Conservation (phyloP, 352 stramenopile species). For the Pythium myriotylum region DNA sequence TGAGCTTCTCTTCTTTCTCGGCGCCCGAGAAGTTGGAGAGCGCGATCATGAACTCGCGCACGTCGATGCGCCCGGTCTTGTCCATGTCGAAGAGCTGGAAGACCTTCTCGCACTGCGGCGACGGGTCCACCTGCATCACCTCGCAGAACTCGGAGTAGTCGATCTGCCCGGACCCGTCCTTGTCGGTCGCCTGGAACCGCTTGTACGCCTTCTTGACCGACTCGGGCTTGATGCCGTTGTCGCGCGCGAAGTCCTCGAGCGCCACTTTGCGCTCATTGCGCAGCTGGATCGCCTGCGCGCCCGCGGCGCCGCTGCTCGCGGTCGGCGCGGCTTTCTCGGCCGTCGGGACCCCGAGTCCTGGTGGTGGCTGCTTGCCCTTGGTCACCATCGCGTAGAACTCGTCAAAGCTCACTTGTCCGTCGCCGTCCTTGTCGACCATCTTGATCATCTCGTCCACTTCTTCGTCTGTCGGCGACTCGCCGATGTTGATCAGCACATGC, state of each 20-base stretch:
- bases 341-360: slow-evolving; percentile 67
- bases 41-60: slow-evolving; percentile 95
- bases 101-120: slow-evolving; percentile 89
- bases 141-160: slow-evolving; percentile 98
- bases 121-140: slow-evolving; percentile 93
- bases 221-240: slow-evolving; percentile 96
- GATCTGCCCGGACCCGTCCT: slow-evolving; percentile 94
- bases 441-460: slow-evolving; percentile 97
- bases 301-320: slow-evolving; percentile 31
- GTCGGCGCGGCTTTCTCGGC: slow-evolving; percentile 31
- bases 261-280: slow-evolving; percentile 91
- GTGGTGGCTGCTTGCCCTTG: slow-evolving; percentile 90
- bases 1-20: slow-evolving; percentile 96
- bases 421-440: slow-evolving; percentile 95
- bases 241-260: slow-evolving; percentile 93
- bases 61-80: slow-evolving; percentile 90
- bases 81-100: slow-evolving; percentile 96
- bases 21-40: slow-evolving; percentile 94
- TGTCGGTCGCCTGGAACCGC: slow-evolving; percentile 94
- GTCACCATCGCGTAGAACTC: slow-evolving; percentile 97
- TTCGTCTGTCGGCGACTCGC: slow-evolving; percentile 94
- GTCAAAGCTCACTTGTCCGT: slow-evolving; percentile 94
- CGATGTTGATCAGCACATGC: slow-evolving; percentile 96
- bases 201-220: slow-evolving; percentile 97
- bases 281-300: slow-evolving; percentile 86